These are phyloP conservation scores for Globisporangium barbulae DNA, from an alignment of 352 stramenopile genomes.

Conservation along the genomic window DNA sequence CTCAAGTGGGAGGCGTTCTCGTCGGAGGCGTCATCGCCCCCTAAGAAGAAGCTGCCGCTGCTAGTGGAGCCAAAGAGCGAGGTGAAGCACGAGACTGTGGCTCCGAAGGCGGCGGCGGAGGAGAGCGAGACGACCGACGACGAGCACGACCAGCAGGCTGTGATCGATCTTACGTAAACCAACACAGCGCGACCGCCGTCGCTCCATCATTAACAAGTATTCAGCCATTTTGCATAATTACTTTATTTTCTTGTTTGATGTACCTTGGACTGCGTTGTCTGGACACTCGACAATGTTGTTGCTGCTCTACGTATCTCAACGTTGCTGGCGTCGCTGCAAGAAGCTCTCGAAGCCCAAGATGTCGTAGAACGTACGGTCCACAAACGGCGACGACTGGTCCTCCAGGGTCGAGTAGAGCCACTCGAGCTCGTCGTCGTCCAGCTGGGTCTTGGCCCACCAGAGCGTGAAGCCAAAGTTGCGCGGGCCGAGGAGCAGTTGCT, in stretches of 20 bases:
- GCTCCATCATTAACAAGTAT: conserved; percentile 1
- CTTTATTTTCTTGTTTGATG: background rate
- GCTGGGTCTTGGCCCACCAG: conserved; percentile 63
- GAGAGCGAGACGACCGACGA: background rate
- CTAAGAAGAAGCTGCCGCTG: background rate
- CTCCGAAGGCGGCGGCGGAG: background rate
- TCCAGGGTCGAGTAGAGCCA: conserved; percentile 65
- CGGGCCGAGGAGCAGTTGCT: conserved; percentile 29
- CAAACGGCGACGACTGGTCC: conserved; percentile 20
- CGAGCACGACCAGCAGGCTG: background rate
- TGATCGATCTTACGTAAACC: conserved; percentile 4
- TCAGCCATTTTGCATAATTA: conserved; percentile 4
- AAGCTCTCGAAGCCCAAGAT: conserved; percentile 65
- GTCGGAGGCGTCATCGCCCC: background rate
- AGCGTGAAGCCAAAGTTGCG: conserved; percentile 60
- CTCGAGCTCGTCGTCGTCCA: conserved; percentile 45
- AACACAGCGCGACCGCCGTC: background rate
- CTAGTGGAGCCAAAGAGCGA: background rate
- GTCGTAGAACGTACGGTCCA: conserved; percentile 65
- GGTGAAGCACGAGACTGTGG: conserved; percentile 1
- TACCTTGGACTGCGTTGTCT: background rate
- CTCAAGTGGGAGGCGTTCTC: conserved; percentile 5
- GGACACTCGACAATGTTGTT: background rate
- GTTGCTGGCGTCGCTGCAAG: conserved; percentile 24
- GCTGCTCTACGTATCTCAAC: background rate